These are phyloP conservation scores for Diaporthe vaccinii DNA, from an alignment of 2,329 filamentous ascomycete species.

Conservation along the genomic window DNA sequence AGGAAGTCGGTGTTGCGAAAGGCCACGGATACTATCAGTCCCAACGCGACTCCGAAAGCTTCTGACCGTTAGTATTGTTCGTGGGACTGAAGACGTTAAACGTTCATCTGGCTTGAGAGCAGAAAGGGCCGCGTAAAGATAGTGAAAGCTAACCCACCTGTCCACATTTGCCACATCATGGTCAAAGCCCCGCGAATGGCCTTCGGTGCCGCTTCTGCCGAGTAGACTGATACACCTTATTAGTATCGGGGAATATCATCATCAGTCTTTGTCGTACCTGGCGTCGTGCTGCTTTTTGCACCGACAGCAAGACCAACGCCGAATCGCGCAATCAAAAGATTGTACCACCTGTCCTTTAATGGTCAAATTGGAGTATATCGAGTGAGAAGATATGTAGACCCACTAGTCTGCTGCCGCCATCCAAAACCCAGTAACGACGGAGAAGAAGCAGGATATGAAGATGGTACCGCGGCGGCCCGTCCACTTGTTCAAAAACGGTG, in stretches of 20 bases:
- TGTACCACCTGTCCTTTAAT: slow-evolving; percentile 48
- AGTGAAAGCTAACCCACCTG: slow-evolving; percentile 50
- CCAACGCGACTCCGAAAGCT: slow-evolving; percentile 51
- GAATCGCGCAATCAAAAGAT: slow-evolving; percentile 52
- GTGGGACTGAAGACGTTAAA: slow-evolving; percentile 52
- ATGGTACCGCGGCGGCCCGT: slow-evolving; percentile 75
- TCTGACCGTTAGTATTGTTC: slow-evolving; percentile 63
- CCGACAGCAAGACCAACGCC: slow-evolving; percentile 55
- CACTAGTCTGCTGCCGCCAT: slow-evolving; percentile 21
- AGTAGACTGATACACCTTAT: slow-evolving; percentile 49
- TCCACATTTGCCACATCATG: slow-evolving; percentile 51
- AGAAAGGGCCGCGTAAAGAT: too few species aligned
- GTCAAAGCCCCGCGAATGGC: slow-evolving; percentile 55
- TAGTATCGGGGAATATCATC: background rate
- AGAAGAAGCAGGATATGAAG: slow-evolving; percentile 62
- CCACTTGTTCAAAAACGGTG: slow-evolving; percentile 66
- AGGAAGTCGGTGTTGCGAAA: slow-evolving; percentile 19
- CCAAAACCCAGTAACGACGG: slow-evolving; percentile 12
- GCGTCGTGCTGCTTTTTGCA: slow-evolving; percentile 51
- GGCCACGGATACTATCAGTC: slow-evolving; percentile 1
- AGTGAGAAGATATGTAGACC: slow-evolving; percentile 55
- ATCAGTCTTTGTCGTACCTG: background rate
- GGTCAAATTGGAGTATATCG: background rate
- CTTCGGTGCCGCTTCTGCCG: slow-evolving; percentile 54
- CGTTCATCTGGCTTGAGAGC: background rate